phyloP scores from a whole-genome alignment of 129 eudicot genomes.

The Deinandra increscens region DNA sequence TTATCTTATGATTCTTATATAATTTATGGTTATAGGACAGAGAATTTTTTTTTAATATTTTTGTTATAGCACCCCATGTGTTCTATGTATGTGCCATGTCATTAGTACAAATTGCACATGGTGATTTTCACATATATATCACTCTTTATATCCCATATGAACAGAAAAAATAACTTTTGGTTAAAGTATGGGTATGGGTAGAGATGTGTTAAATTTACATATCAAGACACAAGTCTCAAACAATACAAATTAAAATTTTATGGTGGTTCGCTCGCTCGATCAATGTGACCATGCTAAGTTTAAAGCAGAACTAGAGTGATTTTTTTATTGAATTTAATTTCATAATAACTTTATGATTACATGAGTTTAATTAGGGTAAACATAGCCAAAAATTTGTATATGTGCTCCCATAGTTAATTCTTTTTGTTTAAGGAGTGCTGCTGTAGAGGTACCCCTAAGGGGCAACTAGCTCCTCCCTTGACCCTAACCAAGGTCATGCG shows the following conservation, averaged over 20 bases:
- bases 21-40: neutral
- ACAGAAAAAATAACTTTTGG: no score
- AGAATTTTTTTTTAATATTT: neutral
- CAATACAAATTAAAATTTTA: neutral
- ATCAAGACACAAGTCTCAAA: neutral
- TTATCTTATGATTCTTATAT: neutral
- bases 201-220: neutral
- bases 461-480: no score
- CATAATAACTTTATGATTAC: neutral
- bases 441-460: no score
- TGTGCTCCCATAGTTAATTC: neutral
- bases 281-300: neutral
- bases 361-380: neutral
- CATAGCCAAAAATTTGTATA: neutral
- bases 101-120: constrained; percentile 7
- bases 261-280: neutral
- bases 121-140: constrained; percentile 3
- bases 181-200: no score
- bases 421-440: no score
- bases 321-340: no score
- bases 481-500: no score
- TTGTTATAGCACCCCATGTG: neutral
- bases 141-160: neutral
- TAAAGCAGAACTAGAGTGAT: neutral
- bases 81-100: neutral